phyloP scores from a whole-genome alignment of 345 rosid species.

The Hibiscus trionum region DNA sequence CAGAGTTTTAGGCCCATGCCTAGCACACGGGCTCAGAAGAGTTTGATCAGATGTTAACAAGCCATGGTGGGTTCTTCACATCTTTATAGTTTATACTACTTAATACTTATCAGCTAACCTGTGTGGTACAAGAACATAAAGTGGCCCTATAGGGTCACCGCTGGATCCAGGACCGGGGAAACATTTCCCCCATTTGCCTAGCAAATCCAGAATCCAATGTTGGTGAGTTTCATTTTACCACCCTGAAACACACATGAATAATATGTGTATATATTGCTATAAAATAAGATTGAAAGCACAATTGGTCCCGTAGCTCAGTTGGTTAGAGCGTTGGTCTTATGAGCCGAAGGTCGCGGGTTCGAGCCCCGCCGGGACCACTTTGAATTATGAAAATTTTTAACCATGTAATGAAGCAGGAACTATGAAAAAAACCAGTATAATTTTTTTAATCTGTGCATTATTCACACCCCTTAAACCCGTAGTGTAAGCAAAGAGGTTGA shows the following conservation, averaged over 20 bases:
- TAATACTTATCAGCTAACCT: constrained; percentile 17
- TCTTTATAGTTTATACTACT: constrained; percentile 25
- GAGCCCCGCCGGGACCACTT: constrained; percentile 71
- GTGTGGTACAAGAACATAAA: constrained; percentile 24
- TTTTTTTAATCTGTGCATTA: too few relatives aligned
- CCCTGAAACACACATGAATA: background rate
- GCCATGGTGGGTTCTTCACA: constrained; percentile 20
- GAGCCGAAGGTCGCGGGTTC: constrained; percentile 98
- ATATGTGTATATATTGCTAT: background rate
- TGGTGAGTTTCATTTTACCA: constrained; percentile 25
- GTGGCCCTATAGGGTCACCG: constrained; percentile 19
- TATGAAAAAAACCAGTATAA: too few relatives aligned
- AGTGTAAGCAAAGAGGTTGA: too few relatives aligned
- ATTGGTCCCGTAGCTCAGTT: constrained; percentile 91
- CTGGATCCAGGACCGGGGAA: constrained; percentile 22
- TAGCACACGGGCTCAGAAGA: background rate
- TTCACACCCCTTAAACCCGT: too few relatives aligned
- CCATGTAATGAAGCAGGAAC: too few relatives aligned
- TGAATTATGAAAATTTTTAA: too few relatives aligned
- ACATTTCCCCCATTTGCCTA: constrained; percentile 18
- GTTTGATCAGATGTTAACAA: constrained; percentile 33
- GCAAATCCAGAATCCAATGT: constrained; percentile 23
- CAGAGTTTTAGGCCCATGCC: constrained; percentile 23
- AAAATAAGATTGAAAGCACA: too few relatives aligned
- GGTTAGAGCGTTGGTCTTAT: constrained; percentile 99